These are phyloP conservation scores for Singerocomus rubriflavus DNA, from an alignment of 1,284 basidiomycete species.

Conservation along the genomic window DNA sequence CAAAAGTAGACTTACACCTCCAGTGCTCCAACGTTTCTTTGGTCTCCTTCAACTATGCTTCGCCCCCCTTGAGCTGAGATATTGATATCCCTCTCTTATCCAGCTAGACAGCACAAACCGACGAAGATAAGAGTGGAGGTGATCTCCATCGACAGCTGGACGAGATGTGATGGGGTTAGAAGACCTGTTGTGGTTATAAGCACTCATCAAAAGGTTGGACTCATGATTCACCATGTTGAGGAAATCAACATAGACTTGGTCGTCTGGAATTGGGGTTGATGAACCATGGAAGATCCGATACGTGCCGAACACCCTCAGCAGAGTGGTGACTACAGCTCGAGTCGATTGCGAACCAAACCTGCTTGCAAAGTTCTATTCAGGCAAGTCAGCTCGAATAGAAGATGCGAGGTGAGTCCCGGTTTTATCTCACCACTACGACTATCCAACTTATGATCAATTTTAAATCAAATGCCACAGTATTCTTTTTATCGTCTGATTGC, in stretches of 20 bases:
- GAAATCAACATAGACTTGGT: slow-evolving; percentile 53
- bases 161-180: slow-evolving; percentile 63
- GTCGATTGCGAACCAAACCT: slow-evolving; percentile 59
- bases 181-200: slow-evolving; percentile 48
- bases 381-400: slow-evolving; percentile 21
- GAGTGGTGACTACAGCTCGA: slow-evolving; percentile 64
- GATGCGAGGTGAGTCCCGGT: not conserved
- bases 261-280: slow-evolving; percentile 39
- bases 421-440: slow-evolving; percentile 67
- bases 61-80: slow-evolving; percentile 41
- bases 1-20: slow-evolving; percentile 52
- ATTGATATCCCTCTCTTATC: slow-evolving; percentile 54
- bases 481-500: slow-evolving; percentile 30
- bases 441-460: slow-evolving; percentile 66
- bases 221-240: slow-evolving; percentile 65
- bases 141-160: slow-evolving; percentile 49
- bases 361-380: slow-evolving; percentile 69
- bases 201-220: not conserved
- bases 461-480: slow-evolving; percentile 54
- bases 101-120: slow-evolving; percentile 47
- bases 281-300: slow-evolving; percentile 83
- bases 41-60: slow-evolving; percentile 34
- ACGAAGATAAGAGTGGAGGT: slow-evolving; percentile 65
- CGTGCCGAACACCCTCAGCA: slow-evolving; percentile 62
- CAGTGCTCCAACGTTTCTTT: slow-evolving; percentile 62